A percentile compares a stretch with the other conserved stretches of the same genome.
These are phyloP conservation scores for Ceratobasidium sp. DNA, from an alignment of 1,284 basidiomycete genomes.

Conservation along the genomic window DNA sequence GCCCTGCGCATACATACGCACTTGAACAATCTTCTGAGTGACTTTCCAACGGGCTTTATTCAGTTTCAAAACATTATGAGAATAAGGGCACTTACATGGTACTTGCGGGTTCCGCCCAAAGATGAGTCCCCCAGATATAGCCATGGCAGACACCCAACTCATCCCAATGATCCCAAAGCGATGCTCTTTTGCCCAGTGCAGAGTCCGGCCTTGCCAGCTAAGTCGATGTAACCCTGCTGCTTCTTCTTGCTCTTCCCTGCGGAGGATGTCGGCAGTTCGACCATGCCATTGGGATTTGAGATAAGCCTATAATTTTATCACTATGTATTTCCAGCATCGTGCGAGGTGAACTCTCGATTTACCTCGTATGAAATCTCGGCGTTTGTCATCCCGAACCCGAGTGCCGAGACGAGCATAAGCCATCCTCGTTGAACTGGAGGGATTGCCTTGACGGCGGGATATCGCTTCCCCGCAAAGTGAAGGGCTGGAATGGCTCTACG, in stretches of 20 bases:
- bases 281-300: slow-evolving; percentile 32
- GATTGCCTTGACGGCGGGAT: slow-evolving; percentile 15
- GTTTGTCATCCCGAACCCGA: slow-evolving; percentile 37
- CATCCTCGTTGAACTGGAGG: slow-evolving; percentile 28
- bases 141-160: slow-evolving; percentile 38
- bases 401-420: slow-evolving; percentile 17
- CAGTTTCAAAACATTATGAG: neutral
- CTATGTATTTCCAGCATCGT: neutral
- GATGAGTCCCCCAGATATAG: slow-evolving; percentile 20
- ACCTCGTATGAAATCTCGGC: slow-evolving; percentile 37
- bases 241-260: slow-evolving; percentile 28
- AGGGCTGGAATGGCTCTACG: slow-evolving; percentile 29
- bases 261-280: slow-evolving; percentile 25
- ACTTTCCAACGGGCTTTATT: neutral
- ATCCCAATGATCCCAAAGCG: slow-evolving; percentile 36
- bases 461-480: slow-evolving; percentile 29
- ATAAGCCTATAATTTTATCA: slow-evolving; percentile 13
- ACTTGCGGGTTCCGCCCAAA: slow-evolving; percentile 28
- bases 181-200: slow-evolving; percentile 36
- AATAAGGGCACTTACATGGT: slow-evolving; percentile 17
- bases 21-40: slow-evolving; percentile 35
- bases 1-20: slow-evolving; percentile 43
- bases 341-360: neutral
- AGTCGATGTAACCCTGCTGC: neutral
- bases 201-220: slow-evolving; percentile 26